Evolutionary conservation across 495 filamentous ascomycete genomes (phyloP).

Genomic region (Neurospora tetraspora): DNA sequence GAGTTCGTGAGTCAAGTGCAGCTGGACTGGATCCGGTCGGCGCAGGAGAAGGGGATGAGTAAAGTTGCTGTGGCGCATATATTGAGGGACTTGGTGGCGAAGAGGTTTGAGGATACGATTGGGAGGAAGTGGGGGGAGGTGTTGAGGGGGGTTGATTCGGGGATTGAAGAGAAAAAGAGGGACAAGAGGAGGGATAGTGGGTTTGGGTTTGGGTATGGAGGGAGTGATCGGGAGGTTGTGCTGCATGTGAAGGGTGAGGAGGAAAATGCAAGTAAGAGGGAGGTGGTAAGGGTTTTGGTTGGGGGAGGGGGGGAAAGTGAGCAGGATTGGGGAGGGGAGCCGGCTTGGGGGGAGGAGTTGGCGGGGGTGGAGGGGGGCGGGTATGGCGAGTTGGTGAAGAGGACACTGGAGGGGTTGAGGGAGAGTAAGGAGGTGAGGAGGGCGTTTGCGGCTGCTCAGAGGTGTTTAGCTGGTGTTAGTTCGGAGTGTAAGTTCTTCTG

Average conservation of each 20-base stretch:
- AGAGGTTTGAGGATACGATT: slow-evolving; percentile 16
- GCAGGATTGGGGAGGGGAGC: slow-evolving; percentile 12
- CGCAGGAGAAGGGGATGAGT: slow-evolving; percentile 10
- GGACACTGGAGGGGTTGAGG: slow-evolving; percentile 10
- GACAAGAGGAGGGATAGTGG: background rate
- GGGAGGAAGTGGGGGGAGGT: slow-evolving; percentile 13
- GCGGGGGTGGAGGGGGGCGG: slow-evolving; percentile 9
- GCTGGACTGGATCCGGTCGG: slow-evolving; percentile 14
- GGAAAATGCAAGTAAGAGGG: background rate
- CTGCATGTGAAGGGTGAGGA: background rate
- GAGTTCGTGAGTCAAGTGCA: slow-evolving; percentile 17
- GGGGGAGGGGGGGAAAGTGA: background rate
- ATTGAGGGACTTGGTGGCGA: slow-evolving; percentile 11
- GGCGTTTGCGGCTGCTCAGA: slow-evolving; percentile 18
- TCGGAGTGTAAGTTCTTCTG: slow-evolving; percentile 12
- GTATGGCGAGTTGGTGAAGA: slow-evolving; percentile 10
- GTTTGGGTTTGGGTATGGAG: background rate
- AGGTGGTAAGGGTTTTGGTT: background rate
- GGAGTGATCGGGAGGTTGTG: background rate
- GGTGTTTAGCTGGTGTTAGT: slow-evolving; percentile 11
- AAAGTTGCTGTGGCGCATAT: slow-evolving; percentile 21
- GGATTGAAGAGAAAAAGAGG: no score
- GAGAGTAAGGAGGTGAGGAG: slow-evolving; percentile 12
- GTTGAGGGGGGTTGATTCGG: no score
- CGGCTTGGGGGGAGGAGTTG: slow-evolving; percentile 13